Percentiles rank a stretch among this genome's conserved stretches.
Conservation (phyloP, 1,139 yeast genomes). For the Hemisphaericaspora subhashii region DNA sequence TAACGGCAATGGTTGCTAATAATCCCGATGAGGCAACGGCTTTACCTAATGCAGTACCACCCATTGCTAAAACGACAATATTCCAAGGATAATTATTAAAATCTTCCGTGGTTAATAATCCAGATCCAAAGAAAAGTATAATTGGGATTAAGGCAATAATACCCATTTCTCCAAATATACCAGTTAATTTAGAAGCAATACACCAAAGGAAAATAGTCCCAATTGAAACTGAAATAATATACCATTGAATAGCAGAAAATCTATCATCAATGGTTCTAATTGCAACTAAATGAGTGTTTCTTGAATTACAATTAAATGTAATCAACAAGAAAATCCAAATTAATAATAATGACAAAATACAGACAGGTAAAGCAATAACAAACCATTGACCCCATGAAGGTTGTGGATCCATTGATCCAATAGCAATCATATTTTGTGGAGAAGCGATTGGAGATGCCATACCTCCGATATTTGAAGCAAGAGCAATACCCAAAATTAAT, state of each 20-base stretch:
- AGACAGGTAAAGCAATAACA: conserved; percentile 65
- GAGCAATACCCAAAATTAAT: conserved; percentile 67
- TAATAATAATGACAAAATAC: conserved; percentile 51
- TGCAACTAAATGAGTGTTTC: conserved; percentile 42
- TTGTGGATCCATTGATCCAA: conserved; percentile 63
- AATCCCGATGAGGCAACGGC: conserved; percentile 74
- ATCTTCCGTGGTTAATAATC: conserved; percentile 62
- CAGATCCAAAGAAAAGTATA: conserved; percentile 68
- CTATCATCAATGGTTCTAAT: conserved; percentile 61
- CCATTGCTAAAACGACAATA: conserved; percentile 75
- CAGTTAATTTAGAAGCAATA: conserved; percentile 56
- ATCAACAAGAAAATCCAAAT: conserved; percentile 59
- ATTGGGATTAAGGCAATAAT: conserved; percentile 68
- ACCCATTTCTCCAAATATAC: conserved; percentile 69
- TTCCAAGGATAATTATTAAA: conserved; percentile 77
- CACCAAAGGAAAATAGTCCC: conserved; percentile 73
- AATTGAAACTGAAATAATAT: conserved; percentile 50
- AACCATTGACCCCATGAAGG: conserved; percentile 83
- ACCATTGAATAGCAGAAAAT: conserved; percentile 65
- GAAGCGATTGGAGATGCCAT: conserved; percentile 83
- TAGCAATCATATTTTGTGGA: conserved; percentile 75
- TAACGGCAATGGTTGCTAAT: conserved; percentile 59
- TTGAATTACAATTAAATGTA: conserved; percentile 52
- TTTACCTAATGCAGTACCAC: conserved; percentile 73
- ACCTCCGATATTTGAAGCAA: conserved; percentile 73